Evolutionary conservation across 176 grass and related monocot genomes (phyloP), one percentile per base, ranked within the genome.

Genomic region (Themeda triandra): DNA sequence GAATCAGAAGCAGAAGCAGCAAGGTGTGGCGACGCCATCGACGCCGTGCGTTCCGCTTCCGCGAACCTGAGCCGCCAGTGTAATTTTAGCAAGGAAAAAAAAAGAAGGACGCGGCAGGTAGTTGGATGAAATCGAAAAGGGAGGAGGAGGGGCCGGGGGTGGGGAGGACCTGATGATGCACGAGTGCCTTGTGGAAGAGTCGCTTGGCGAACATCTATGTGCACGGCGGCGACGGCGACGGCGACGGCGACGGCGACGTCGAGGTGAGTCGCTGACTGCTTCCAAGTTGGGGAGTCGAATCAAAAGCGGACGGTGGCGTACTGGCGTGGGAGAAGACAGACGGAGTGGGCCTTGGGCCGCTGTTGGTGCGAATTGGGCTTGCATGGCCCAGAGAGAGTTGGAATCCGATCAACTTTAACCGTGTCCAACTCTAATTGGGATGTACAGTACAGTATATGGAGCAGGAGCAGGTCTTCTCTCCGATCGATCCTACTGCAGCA

Each of bases 161-260:
- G 21, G 82, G 42, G 1, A 8, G 51, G 54, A 92, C 90, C 86
- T 92, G 88, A 23, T 91, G 91, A n/a, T 92, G 91, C 66, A 78
- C n/a, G 24, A 72, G 72, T 68, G 86, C 71, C 88, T 86, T 95
- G 12, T 90, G 80, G 7, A 95, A 28, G 54, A 95, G 65, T 63
- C 86, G 87, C 77, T 90, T 93, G 27, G 76, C 82, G 25, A 95
- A 90, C 93, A 98, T 59, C 54, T 98, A 36, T 49, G 32, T 24
- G 23, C 54, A n/a, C 36, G 40, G 51, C 42, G 64, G 54, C 54
- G 85, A 2, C 80, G 83, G 33, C 29, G 82, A 1, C 21, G 53
- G 24, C 49, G 53, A 6, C 53, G n/a, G n/a, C n/a, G n/a, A n/a
- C n/a, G n/a, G n/a, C n/a, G 51, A 21, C 19, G 46, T 6, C 48